phyloP scores from a whole-genome alignment of 139 green algal genomes.

The Picochlorum costavermella region DNA sequence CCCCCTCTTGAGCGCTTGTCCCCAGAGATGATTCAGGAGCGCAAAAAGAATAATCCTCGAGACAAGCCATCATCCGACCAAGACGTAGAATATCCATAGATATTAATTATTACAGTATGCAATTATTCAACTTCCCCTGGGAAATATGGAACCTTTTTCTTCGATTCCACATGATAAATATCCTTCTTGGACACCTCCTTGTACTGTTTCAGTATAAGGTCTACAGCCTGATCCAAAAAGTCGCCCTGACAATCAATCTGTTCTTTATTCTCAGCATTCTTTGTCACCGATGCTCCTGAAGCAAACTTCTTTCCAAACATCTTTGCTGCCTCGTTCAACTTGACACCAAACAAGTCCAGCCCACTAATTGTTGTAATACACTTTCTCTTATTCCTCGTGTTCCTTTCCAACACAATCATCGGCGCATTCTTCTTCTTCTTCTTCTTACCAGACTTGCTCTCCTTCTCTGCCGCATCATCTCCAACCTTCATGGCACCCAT shows the following conservation, averaged over 20 bases:
- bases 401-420: constrained; percentile 56
- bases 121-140: constrained; percentile 20
- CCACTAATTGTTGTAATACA: constrained; percentile 82
- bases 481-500: constrained; percentile 45
- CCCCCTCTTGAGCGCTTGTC: constrained; percentile 9
- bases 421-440: constrained; percentile 58
- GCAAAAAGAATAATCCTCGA: constrained; percentile 20
- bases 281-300: constrained; percentile 80
- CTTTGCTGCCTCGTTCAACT: constrained; percentile 86
- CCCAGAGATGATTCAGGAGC: constrained; percentile 7
- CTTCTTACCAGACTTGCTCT: constrained; percentile 59
- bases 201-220: constrained; percentile 74
- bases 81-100: constrained; percentile 24
- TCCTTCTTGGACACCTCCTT: constrained; percentile 54
- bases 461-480: constrained; percentile 29
- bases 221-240: constrained; percentile 55
- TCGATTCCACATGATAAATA: constrained; percentile 59
- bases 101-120: background rate
- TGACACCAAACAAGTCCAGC: constrained; percentile 83
- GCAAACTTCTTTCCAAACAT: constrained; percentile 99
- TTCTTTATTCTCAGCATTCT: constrained; percentile 74
- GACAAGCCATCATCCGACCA: constrained; percentile 10
- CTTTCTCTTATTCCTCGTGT: constrained; percentile 90
- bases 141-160: constrained; percentile 57
- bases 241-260: constrained; percentile 92